A percentile compares a stretch with the other conserved stretches of the same genome.
These are phyloP conservation scores for Turnera subulata DNA, from an alignment of 345 rosid genomes.

Conservation along the genomic window DNA sequence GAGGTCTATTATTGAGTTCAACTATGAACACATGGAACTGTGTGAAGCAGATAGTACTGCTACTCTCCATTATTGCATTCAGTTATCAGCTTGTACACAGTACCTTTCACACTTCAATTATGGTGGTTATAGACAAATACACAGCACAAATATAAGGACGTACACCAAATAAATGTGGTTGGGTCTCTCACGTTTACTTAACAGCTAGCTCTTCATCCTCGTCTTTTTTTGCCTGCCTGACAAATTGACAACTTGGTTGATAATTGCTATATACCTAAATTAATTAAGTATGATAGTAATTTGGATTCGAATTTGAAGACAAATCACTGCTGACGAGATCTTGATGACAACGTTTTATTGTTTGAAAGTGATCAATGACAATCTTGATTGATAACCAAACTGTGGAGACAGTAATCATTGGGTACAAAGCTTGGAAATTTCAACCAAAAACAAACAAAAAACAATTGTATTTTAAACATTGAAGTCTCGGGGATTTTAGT, in stretches of 20 bases:
- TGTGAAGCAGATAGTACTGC: background rate
- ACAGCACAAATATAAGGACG: background rate
- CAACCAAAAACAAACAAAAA: too few relatives aligned
- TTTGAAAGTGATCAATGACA: too few relatives aligned
- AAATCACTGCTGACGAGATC: background rate
- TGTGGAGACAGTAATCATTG: too few relatives aligned
- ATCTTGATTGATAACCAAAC: too few relatives aligned
- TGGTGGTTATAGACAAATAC: background rate
- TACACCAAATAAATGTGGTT: background rate
- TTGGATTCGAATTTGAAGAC: background rate
- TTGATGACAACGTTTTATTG: background rate
- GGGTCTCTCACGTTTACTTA: background rate
- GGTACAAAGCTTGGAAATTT: too few relatives aligned
- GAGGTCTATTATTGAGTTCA: slow-evolving; percentile 5
- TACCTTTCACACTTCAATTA: background rate
- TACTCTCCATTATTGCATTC: slow-evolving; percentile 17
- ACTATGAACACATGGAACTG: background rate
- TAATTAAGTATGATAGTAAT: too few relatives aligned
- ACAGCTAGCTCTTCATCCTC: background rate
- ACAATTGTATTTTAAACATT: too few relatives aligned
- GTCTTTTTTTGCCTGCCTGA: too few relatives aligned
- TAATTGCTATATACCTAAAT: too few relatives aligned
- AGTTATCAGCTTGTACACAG: background rate
- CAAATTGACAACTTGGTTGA: too few relatives aligned
- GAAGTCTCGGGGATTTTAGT: too few relatives aligned